Evolutionary conservation across 2,329 filamentous ascomycete genomes (phyloP).

Genomic region (Lasiodiplodia citricola): DNA sequence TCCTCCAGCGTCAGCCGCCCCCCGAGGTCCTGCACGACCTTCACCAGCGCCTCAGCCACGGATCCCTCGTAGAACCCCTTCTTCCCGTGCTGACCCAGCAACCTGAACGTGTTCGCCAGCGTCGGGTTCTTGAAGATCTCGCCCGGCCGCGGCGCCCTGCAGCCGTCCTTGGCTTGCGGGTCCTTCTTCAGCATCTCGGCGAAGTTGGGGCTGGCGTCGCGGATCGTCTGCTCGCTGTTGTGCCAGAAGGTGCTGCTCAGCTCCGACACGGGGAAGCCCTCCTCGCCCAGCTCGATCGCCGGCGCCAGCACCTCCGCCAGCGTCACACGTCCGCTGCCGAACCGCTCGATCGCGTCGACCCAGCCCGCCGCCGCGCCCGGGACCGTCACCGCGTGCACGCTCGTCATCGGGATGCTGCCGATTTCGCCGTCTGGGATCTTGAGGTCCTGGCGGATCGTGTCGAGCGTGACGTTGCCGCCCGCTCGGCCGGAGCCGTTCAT

Average conservation of each 20-base stretch:
- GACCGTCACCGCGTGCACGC: slow-evolving; percentile 81
- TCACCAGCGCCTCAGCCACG: slow-evolving; percentile 75
- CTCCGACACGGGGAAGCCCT: slow-evolving; percentile 89
- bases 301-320: slow-evolving; percentile 80
- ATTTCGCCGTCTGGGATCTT: slow-evolving; percentile 63
- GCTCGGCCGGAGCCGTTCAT: slow-evolving; percentile 94
- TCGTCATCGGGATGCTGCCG: slow-evolving; percentile 72
- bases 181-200: slow-evolving; percentile 87
- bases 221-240: slow-evolving; percentile 65
- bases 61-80: slow-evolving; percentile 88
- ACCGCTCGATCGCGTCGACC: slow-evolving; percentile 85
- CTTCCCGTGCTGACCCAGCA: slow-evolving; percentile 80
- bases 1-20: slow-evolving; percentile 82
- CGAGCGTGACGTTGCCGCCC: slow-evolving; percentile 70
- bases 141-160: slow-evolving; percentile 75
- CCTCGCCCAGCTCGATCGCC: slow-evolving; percentile 83
- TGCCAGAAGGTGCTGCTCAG: slow-evolving; percentile 75
- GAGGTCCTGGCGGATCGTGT: slow-evolving; percentile 72
- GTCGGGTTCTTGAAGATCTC: slow-evolving; percentile 89
- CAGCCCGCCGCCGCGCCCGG: slow-evolving; percentile 93
- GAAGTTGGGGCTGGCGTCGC: slow-evolving; percentile 80
- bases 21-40: slow-evolving; percentile 76
- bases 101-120: slow-evolving; percentile 79
- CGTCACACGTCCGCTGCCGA: slow-evolving; percentile 84
- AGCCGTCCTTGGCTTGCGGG: slow-evolving; percentile 68